Evolutionary conservation across 2,329 filamentous ascomycete species (phyloP).

Genomic region (Claviceps sp.): DNA sequence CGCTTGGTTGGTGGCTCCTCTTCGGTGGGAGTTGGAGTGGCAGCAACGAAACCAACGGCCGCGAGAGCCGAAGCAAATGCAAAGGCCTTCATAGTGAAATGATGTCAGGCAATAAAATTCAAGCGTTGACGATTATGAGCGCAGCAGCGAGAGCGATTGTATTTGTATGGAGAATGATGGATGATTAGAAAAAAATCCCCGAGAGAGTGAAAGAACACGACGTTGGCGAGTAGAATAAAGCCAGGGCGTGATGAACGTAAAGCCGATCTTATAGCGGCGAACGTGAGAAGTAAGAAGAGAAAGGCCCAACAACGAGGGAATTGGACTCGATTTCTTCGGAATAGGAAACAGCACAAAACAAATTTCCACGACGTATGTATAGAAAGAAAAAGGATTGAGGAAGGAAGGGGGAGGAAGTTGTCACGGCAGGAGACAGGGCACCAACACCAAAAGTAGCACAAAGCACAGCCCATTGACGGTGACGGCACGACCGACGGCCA

Average conservation of each 20-base stretch:
- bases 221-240: constrained; percentile 2
- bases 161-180: background rate
- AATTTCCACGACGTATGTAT: background rate
- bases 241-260: constrained; percentile 1
- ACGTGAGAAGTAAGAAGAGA: constrained; percentile 9
- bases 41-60: constrained; percentile 29
- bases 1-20: constrained; percentile 37
- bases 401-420: background rate
- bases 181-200: constrained; percentile 1
- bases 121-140: background rate
- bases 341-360: constrained; percentile 7
- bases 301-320: constrained; percentile 24
- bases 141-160: background rate
- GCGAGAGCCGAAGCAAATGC: constrained; percentile 34
- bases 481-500: too few relatives aligned
- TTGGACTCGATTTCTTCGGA: constrained; percentile 13
- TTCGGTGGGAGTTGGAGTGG: constrained; percentile 36
- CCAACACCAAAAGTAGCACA: background rate
- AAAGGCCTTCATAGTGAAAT: constrained; percentile 34
- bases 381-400: background rate
- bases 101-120: constrained; percentile 7
- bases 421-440: background rate
- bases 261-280: constrained; percentile 6
- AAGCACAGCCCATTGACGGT: too few relatives aligned
- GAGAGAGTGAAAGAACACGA: constrained; percentile 9